These are phyloP conservation scores for Coemansia guatemalensis DNA, from an alignment of 192 early-diverging fungal species.

Conservation along the genomic window DNA sequence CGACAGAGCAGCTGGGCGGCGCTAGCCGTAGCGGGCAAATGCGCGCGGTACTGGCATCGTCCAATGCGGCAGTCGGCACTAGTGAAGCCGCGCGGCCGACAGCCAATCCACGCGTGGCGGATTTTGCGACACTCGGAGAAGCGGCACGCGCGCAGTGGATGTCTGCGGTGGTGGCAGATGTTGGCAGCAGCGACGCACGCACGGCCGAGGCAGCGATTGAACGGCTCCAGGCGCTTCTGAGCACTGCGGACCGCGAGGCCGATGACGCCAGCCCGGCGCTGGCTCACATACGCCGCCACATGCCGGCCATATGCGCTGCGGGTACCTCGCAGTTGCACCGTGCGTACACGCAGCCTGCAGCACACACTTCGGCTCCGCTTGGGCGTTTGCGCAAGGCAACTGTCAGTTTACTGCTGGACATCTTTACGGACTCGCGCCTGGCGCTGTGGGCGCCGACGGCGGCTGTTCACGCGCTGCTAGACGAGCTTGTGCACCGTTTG, in stretches of 20 bases:
- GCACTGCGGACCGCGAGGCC: conserved; percentile 1
- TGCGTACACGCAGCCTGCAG: conserved; percentile 21
- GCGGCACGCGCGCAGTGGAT: conserved; percentile 43
- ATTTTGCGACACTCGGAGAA: conserved; percentile 34
- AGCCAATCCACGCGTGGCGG: conserved; percentile 10
- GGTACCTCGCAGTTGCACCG: conserved; percentile 33
- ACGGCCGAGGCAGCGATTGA: conserved; percentile 40
- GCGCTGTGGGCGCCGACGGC: conserved; percentile 64
- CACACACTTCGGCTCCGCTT: conserved; percentile 28
- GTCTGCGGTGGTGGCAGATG: conserved; percentile 28
- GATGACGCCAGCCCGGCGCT: conserved; percentile 16
- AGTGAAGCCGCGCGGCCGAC: not conserved
- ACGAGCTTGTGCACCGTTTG: conserved; percentile 77
- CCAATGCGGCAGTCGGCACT: not conserved
- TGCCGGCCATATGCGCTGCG: conserved; percentile 21
- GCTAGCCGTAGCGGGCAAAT: conserved; percentile 20
- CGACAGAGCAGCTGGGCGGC: conserved; percentile 30
- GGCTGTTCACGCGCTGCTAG: conserved; percentile 65
- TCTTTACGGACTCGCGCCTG: conserved; percentile 72
- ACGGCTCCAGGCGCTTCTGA: conserved; percentile 23
- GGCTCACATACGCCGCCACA: conserved; percentile 20
- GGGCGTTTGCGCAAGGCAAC: conserved; percentile 72
- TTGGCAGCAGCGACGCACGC: conserved; percentile 36
- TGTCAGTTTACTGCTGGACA: conserved; percentile 60
- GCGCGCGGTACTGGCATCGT: conserved; percentile 2